Evolutionary conservation across 2,329 filamentous ascomycete species (phyloP), one percentile per base, ranked within the genome.

Genomic region (Aplosporella prunicola): DNA sequence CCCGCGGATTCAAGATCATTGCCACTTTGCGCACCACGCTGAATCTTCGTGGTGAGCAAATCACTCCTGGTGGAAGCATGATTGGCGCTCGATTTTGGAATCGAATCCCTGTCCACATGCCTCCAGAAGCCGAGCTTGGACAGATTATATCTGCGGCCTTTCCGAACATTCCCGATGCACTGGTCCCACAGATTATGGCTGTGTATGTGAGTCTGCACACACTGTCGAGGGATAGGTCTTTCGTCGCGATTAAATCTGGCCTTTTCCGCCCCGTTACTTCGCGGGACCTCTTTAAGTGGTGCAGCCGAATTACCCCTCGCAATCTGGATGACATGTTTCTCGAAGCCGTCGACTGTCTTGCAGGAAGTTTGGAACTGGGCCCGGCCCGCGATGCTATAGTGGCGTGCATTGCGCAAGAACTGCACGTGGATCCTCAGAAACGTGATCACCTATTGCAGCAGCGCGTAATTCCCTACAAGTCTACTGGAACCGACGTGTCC

Each of bases 331-430:
- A 82, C 50, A 93, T 96, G 60, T 95, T 95, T 51, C 75, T 94
- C 64, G 91, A 98, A 55, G 84, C 87, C 1, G 72, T 91, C 35
- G 91, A 98, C 58, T 93, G 88, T 53, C 96, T 98, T 57, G 79
- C 85, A 27, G 84, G 83, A 37, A 85, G 82, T 53, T 67, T 91
- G 30, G 80, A 82, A 8, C 80, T 80, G 40, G 69, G 71, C 20
- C 67, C 73, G 9, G 64, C 78, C 20, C 76, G 78, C 33, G 63
- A 66, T 31, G 61, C 67, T 4, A 64, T 93, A 20, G 74, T 82
- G 28, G 67, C 71, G 32, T 74, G 73, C 29, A 85, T 96, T 43
- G 88, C 88, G 1, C 78, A 93, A 60, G 81, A 87, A 49, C 80
- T 98, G 62, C 84, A 88, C 40, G 77, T 96, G 41, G 81, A 91